A percentile compares a stretch with the other conserved stretches of the same genome.
phyloP scores from a whole-genome alignment of 768 basidiomycete species.

The Strobilomyces echinocephalus region DNA sequence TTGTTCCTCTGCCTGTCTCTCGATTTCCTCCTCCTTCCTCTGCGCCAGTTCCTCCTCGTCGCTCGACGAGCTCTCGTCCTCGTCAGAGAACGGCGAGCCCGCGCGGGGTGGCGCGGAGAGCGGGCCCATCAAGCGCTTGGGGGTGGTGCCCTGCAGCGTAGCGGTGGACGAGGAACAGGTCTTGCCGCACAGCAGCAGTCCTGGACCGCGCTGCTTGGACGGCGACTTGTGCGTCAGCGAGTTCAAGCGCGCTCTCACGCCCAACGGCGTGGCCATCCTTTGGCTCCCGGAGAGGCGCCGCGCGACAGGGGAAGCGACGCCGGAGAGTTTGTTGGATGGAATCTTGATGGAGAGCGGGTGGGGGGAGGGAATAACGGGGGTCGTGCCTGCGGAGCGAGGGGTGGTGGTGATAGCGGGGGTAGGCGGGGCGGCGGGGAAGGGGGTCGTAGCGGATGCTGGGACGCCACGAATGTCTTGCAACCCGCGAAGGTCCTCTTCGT shows the following conservation, averaged over 20 bases:
- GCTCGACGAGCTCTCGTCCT: slow-evolving; percentile 49
- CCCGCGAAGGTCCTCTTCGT: slow-evolving; percentile 80
- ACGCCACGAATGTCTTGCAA: slow-evolving; percentile 67
- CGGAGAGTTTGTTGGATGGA: slow-evolving; percentile 10
- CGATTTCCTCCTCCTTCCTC: slow-evolving; percentile 64
- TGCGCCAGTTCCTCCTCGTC: slow-evolving; percentile 53
- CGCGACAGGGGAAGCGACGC: slow-evolving; percentile 5
- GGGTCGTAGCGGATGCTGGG: slow-evolving; percentile 35
- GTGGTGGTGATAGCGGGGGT: slow-evolving; percentile 6
- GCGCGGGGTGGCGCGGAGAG: slow-evolving; percentile 34
- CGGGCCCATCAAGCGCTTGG: slow-evolving; percentile 23
- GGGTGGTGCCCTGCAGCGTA: slow-evolving; percentile 51
- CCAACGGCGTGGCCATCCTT: slow-evolving; percentile 51
- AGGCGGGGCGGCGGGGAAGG: slow-evolving; percentile 18
- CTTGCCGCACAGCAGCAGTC: slow-evolving; percentile 33
- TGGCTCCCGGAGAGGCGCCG: slow-evolving; percentile 36
- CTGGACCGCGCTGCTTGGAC: slow-evolving; percentile 28
- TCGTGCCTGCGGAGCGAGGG: slow-evolving; percentile 14
- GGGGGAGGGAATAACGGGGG: slow-evolving; percentile 11
- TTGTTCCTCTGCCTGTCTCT: slow-evolving; percentile 61
- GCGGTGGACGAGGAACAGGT: slow-evolving; percentile 64
- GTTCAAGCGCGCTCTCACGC: slow-evolving; percentile 66
- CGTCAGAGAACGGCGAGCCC: slow-evolving; percentile 50
- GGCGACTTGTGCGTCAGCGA: slow-evolving; percentile 55
- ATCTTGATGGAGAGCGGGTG: slow-evolving; percentile 26